Evolutionary conservation across 1,284 basidiomycete species (phyloP).

Genomic region (Xerocomus amazonicus): DNA sequence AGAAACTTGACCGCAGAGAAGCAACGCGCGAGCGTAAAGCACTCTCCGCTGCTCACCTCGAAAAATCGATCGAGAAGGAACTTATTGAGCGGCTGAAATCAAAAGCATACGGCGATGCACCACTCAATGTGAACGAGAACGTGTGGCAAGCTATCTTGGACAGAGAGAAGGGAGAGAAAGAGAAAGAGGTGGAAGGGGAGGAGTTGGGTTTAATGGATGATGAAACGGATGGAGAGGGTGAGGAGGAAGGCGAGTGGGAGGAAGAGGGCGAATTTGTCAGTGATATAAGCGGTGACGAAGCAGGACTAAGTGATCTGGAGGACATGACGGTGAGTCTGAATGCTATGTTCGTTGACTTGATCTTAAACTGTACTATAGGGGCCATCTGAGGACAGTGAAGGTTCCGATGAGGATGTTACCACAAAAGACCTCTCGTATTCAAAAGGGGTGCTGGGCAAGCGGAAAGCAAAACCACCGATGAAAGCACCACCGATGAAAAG

Average conservation of each 20-base stretch:
- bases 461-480: slow-evolving; percentile 51
- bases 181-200: slow-evolving; percentile 45
- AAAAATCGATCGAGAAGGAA: slow-evolving; percentile 95
- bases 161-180: slow-evolving; percentile 58
- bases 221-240: slow-evolving; percentile 51
- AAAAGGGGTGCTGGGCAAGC: slow-evolving; percentile 58
- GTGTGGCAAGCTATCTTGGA: slow-evolving; percentile 93
- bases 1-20: slow-evolving; percentile 96
- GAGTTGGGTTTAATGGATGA: slow-evolving; percentile 47
- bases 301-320: slow-evolving; percentile 70
- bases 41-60: slow-evolving; percentile 89
- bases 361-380: slow-evolving; percentile 6
- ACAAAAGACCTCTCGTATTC: slow-evolving; percentile 28
- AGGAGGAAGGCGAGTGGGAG: slow-evolving; percentile 46
- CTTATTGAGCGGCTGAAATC: slow-evolving; percentile 92
- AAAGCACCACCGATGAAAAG: slow-evolving; percentile 44
- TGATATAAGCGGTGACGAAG: slow-evolving; percentile 69
- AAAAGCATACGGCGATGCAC: slow-evolving; percentile 97
- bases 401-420: slow-evolving; percentile 40
- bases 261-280: slow-evolving; percentile 82
- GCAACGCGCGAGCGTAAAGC: slow-evolving; percentile 93
- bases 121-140: slow-evolving; percentile 96
- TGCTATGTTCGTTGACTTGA: slow-evolving; percentile 1
- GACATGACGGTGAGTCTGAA: slow-evolving; percentile 50
- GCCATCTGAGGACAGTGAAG: slow-evolving; percentile 28